Evolutionary conservation across 805 yeast species (phyloP), one percentile per base, ranked within the genome.

Genomic region (Yamadazyma phyllophila): DNA sequence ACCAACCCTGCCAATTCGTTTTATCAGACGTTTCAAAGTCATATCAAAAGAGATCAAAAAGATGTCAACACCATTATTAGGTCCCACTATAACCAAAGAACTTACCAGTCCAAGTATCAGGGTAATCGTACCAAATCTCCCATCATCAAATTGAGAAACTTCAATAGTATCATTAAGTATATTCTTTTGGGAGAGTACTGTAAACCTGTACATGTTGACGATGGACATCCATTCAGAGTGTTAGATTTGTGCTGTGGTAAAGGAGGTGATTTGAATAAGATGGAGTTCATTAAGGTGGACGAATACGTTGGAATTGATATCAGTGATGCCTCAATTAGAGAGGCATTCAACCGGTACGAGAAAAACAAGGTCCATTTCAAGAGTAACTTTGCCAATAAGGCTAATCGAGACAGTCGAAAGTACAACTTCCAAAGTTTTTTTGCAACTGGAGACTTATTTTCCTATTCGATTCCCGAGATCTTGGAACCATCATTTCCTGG

Each of bases 211-310:
- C 24, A 20, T 8, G 57, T 56, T 7, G 48, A 55, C 7, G 50
- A 57, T 6, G 58, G 54, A 2, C 46, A 43, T 3, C 67, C 70
- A 3, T 59, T 38, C 68, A 79, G 49, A 76, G 77, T 85, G 1
- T 68, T 94, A 14, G 99, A 94, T 59, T 65, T 92, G 45, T 97
- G 97, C 12, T 91, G 98, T 66, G 99, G 99, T 11, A 95, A 94
- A 63, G 99, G 99, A 43, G 99, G 99, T 24, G 99, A 94, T 67
- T 69, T 94, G 57, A 81, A 85, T 55, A 94, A 94, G 62, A 92
- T 96, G 82, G 86, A 83, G 42, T 80, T 80, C 54, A 85, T 88
- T 1, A 71, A 78, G 15, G 78, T 88, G 2, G 76, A 80, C 16
- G 91, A 90, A 39, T 88, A 86, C 53, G 81, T 91, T 44, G 99